These are phyloP conservation scores for Ceratobasidium sp. DNA, from an alignment of 1,284 basidiomycete genomes.

Conservation along the genomic window DNA sequence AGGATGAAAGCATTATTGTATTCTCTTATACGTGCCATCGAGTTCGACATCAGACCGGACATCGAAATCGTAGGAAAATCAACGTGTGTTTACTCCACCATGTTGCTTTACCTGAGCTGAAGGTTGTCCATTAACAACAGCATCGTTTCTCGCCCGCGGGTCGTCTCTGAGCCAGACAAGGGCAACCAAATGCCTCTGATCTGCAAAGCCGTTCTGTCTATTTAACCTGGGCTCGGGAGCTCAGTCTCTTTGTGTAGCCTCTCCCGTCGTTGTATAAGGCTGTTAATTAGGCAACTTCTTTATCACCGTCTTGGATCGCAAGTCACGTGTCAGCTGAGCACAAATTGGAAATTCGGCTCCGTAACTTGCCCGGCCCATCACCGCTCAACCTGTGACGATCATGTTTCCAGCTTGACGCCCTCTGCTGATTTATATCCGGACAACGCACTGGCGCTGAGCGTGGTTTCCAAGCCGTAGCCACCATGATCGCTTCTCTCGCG, in stretches of 20 bases:
- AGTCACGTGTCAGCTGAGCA: too few relatives aligned
- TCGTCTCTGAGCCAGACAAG: slow-evolving; percentile 31
- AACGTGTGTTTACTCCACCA: neutral
- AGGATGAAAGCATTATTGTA: slow-evolving; percentile 42
- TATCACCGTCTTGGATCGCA: too few relatives aligned
- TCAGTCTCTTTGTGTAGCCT: too few relatives aligned
- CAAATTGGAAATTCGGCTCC: too few relatives aligned
- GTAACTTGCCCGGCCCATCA: neutral
- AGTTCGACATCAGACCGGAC: slow-evolving; percentile 29
- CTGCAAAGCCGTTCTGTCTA: neutral
- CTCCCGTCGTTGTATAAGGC: too few relatives aligned
- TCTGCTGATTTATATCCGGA: neutral
- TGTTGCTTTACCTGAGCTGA: neutral
- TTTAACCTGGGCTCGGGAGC: neutral
- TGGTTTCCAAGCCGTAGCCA: neutral
- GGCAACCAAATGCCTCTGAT: slow-evolving; percentile 38
- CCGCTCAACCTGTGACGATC: neutral
- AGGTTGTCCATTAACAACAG: neutral
- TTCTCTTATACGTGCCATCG: slow-evolving; percentile 22
- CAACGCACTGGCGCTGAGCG: neutral
- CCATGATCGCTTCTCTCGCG: neutral
- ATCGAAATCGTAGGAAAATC: slow-evolving; percentile 21
- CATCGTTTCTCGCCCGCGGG: slow-evolving; percentile 38
- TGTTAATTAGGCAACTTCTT: too few relatives aligned
- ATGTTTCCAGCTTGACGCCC: neutral